Conservation (phyloP, 176 grass and related monocot species). For the Cenchrus americanus region DNA sequence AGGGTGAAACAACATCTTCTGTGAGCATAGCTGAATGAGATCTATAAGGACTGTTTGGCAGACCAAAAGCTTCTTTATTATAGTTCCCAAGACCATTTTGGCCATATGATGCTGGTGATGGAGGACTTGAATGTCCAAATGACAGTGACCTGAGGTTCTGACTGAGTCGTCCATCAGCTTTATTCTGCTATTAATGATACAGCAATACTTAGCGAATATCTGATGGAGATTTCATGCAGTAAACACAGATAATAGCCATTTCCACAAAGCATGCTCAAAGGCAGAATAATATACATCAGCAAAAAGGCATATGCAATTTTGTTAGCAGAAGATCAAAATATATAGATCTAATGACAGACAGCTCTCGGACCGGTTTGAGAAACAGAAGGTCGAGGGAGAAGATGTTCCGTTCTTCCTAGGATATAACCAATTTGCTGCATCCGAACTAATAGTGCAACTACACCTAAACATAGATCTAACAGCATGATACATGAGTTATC, state of each 20-base stretch:
- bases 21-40: slow-evolving; percentile 56
- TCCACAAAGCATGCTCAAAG: slow-evolving; percentile 16
- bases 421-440: slow-evolving; percentile 4
- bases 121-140: slow-evolving; percentile 71
- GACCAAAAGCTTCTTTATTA: slow-evolving; percentile 53
- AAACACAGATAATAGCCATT: slow-evolving; percentile 30
- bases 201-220: slow-evolving; percentile 39
- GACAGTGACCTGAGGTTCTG: slow-evolving; percentile 75
- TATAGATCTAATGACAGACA: background rate
- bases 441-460: slow-evolving; percentile 4
- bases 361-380: background rate
- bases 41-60: slow-evolving; percentile 49
- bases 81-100: slow-evolving; percentile 67
- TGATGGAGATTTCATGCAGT: slow-evolving; percentile 37
- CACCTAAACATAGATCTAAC: slow-evolving; percentile 24
- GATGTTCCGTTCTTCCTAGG: slow-evolving; percentile 1
- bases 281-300: background rate
- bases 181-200: slow-evolving; percentile 59
- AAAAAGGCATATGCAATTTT: background rate
- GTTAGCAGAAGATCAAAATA: slow-evolving; percentile 24
- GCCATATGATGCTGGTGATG: slow-evolving; percentile 53
- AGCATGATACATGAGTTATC: background rate
- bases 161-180: slow-evolving; percentile 60
- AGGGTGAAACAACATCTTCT: slow-evolving; percentile 66
- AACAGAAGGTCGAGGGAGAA: background rate